Evolutionary conservation across 768 basidiomycete species (phyloP).

Genomic region (Pulveroboletus sp.): DNA sequence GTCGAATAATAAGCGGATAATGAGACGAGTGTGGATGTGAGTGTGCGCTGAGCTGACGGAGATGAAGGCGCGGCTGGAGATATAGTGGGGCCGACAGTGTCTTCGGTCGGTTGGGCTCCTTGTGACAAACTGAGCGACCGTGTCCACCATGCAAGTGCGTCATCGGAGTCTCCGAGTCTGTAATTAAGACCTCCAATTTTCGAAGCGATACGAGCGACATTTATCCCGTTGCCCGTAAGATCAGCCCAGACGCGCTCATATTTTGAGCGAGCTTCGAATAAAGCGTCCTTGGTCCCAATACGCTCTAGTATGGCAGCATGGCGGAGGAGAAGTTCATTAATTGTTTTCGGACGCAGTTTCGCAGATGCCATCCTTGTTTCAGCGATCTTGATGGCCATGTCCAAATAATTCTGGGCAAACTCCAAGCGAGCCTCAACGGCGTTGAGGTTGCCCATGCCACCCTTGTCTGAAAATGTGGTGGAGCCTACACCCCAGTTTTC

Average conservation of each 20-base stretch:
- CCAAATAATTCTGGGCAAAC: constrained; percentile 50
- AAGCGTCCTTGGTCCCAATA: constrained; percentile 46
- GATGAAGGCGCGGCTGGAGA: constrained; percentile 45
- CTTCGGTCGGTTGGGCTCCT: constrained; percentile 25
- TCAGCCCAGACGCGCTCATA: constrained; percentile 57
- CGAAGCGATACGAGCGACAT: constrained; percentile 52
- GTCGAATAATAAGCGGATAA: constrained; percentile 66
- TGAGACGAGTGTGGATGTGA: constrained; percentile 61
- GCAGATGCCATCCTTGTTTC: constrained; percentile 36
- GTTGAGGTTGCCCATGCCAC: constrained; percentile 35
- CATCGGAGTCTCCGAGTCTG: constrained; percentile 46
- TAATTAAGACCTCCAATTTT: constrained; percentile 66
- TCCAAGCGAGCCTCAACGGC: constrained; percentile 53
- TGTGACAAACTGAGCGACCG: constrained; percentile 47
- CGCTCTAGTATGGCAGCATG: constrained; percentile 58
- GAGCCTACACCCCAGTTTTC: constrained; percentile 58
- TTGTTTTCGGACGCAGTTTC: constrained; percentile 45
- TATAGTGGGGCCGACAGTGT: constrained; percentile 22
- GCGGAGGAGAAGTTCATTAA: constrained; percentile 49
- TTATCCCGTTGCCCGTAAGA: constrained; percentile 35
- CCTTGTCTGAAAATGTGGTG: constrained; percentile 32
- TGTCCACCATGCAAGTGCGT: constrained; percentile 67
- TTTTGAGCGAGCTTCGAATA: constrained; percentile 50
- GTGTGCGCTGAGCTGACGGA: constrained; percentile 58
- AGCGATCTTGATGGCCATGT: constrained; percentile 43